Percentiles rank a stretch among this genome's conserved stretches.
These are phyloP conservation scores for Russula ochroleuca DNA, from an alignment of 768 basidiomycete genomes.

Conservation along the genomic window DNA sequence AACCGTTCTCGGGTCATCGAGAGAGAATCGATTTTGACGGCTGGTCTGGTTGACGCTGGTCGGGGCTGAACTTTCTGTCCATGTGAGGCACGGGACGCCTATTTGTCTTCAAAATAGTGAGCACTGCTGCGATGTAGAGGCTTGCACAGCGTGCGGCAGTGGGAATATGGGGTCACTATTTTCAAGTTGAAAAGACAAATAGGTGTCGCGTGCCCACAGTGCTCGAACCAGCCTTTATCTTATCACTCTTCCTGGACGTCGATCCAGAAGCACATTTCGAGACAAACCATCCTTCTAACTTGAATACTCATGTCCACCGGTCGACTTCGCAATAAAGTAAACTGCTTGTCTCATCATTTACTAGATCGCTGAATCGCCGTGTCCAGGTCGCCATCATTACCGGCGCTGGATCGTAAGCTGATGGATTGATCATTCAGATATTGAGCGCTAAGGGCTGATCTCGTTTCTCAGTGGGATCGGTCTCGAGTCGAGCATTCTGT, in stretches of 20 bases:
- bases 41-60: background rate
- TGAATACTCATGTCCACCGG: constrained; percentile 36
- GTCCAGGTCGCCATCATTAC: constrained; percentile 73
- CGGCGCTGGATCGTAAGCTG: constrained; percentile 79
- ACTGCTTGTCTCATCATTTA: constrained; percentile 13
- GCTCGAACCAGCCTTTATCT: too few species aligned
- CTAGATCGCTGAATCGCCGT: background rate
- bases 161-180: too few species aligned
- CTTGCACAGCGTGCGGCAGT: too few species aligned
- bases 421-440: background rate
- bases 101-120: background rate
- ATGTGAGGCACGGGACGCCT: too few species aligned
- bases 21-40: background rate
- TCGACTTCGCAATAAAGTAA: constrained; percentile 64
- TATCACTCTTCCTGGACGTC: too few species aligned
- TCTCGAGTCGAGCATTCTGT: constrained; percentile 90
- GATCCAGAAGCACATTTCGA: background rate
- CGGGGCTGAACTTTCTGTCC: background rate
- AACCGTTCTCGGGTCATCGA: background rate
- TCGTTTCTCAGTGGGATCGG: constrained; percentile 78
- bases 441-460: background rate
- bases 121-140: too few species aligned
- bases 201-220: too few species aligned
- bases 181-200: too few species aligned
- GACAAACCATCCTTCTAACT: background rate